phyloP scores from a whole-genome alignment of 139 green algal species.

The Coccomyxa sp. region DNA sequence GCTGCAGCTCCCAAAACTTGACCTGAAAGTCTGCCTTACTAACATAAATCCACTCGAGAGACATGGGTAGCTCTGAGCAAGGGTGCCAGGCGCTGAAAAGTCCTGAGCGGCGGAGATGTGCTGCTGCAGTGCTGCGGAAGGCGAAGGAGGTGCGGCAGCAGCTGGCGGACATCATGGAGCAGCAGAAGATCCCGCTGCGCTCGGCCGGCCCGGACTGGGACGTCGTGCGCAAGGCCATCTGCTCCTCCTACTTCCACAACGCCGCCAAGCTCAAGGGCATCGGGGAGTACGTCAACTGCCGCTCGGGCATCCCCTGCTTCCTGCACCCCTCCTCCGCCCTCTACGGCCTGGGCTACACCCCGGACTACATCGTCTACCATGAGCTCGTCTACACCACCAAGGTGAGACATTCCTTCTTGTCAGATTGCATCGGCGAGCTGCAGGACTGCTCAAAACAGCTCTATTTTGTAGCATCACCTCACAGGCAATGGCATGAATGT shows the following conservation, averaged over 20 bases:
- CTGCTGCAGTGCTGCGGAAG: slow-evolving; percentile 75
- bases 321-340: slow-evolving; percentile 88
- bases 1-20: no score
- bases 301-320: slow-evolving; percentile 79
- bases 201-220: slow-evolving; percentile 86
- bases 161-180: slow-evolving; percentile 94
- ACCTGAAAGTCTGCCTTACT: no score
- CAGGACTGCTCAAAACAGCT: no score
- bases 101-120: not conserved
- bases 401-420: no score
- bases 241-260: slow-evolving; percentile 95
- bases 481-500: no score
- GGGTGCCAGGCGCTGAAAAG: not conserved
- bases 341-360: slow-evolving; percentile 94
- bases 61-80: no score
- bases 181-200: slow-evolving; percentile 77
- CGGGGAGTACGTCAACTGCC: slow-evolving; percentile 89
- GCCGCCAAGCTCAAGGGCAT: slow-evolving; percentile 94
- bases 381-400: slow-evolving; percentile 96
- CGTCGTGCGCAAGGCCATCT: slow-evolving; percentile 93
- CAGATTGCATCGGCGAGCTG: no score
- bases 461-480: no score
- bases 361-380: slow-evolving; percentile 98
- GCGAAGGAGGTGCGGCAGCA: slow-evolving; percentile 78
- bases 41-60: no score